Evolutionary conservation across 2,329 filamentous ascomycete species (phyloP), one percentile per base, ranked within the genome.

Genomic region (Monilinia vaccinii-corymbosi): DNA sequence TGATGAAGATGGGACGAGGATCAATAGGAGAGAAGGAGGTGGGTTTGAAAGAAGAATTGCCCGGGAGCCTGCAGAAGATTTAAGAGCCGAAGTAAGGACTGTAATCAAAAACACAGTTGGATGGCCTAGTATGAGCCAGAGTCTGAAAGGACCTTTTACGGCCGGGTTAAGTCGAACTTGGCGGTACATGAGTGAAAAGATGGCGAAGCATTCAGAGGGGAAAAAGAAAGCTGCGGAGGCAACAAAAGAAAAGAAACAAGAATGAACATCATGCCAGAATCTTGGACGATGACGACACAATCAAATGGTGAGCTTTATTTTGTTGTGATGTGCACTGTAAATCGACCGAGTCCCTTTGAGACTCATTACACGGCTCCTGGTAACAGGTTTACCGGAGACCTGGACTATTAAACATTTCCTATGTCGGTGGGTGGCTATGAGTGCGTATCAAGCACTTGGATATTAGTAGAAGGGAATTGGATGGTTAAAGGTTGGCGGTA

Each of bases 41-140:
- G 82, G 83, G 1, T 97, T 99, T 66, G 94, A 99, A 74, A 84
- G 82, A 67, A 83, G 91, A 23, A 94, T 99, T 66, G 91, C 88
- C 0, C 78, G 79, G 49, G 87, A 88, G 60, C 81, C 87, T 44
- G 74, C 82, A 0, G 77, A 80, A 23, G 83, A 88, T 66, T 77
- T 97, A n/a, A 80, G 80, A 46, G 77, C 82, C 31, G 86, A 87
- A 66, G 84, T 97, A 21, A 82, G 86, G 38, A 79, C 80, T 42
- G 88, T 91, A 45, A 92, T 99, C 70, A 87, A 85, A 70, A 88
- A 88, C 71, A 97, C 95, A 0, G 90, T 97, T 68, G 83, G 84
- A 60, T 97, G 94, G 94, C 92, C 94, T 0, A 94, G 91, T 69
- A 91, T 89, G 2, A 85, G 85, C 6, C 93, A 99, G 74, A 94